These are phyloP conservation scores for Collybia nuda DNA, from an alignment of 768 basidiomycete genomes.

Conservation along the genomic window DNA sequence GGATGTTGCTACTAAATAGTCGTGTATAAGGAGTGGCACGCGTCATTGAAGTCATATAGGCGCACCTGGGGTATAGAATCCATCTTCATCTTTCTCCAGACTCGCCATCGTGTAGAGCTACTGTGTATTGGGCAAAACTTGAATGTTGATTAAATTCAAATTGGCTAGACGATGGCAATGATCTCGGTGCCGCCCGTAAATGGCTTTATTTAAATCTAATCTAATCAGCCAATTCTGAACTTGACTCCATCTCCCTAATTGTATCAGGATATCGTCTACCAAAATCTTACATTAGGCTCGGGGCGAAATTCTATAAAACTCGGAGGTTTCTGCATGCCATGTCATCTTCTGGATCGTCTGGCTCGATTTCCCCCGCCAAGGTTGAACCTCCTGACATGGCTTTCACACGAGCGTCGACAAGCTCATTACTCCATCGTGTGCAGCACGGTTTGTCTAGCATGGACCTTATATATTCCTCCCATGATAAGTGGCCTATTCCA, in stretches of 20 bases:
- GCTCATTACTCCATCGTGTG: conserved; percentile 32
- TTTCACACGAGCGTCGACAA: neutral
- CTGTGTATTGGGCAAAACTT: neutral
- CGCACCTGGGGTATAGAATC: conserved; percentile 70
- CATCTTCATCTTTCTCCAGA: conserved; percentile 79
- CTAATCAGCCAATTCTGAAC: conserved; percentile 12
- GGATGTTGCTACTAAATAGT: conserved; percentile 7
- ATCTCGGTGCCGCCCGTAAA: neutral
- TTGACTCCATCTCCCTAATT: too few relatives aligned
- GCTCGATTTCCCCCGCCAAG: too few relatives aligned
- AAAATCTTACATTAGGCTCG: too few relatives aligned
- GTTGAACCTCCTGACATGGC: conserved; percentile 2
- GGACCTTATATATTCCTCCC: conserved; percentile 62
- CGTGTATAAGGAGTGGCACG: neutral
- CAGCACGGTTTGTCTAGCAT: conserved; percentile 43
- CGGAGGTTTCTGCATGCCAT: neutral
- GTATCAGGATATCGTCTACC: too few relatives aligned
- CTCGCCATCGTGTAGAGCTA: conserved; percentile 16
- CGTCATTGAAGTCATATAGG: neutral
- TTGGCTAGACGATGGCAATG: neutral
- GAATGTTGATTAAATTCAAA: neutral
- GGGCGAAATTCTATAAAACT: too few relatives aligned
- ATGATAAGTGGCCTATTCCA: conserved; percentile 65
- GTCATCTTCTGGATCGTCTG: neutral
- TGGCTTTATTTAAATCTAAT: conserved; percentile 13